A percentile compares a stretch with the other conserved stretches of the same genome.
These are phyloP conservation scores for Colletotrichum higginsianum DNA, from an alignment of 2,329 filamentous ascomycete species.

Conservation along the genomic window DNA sequence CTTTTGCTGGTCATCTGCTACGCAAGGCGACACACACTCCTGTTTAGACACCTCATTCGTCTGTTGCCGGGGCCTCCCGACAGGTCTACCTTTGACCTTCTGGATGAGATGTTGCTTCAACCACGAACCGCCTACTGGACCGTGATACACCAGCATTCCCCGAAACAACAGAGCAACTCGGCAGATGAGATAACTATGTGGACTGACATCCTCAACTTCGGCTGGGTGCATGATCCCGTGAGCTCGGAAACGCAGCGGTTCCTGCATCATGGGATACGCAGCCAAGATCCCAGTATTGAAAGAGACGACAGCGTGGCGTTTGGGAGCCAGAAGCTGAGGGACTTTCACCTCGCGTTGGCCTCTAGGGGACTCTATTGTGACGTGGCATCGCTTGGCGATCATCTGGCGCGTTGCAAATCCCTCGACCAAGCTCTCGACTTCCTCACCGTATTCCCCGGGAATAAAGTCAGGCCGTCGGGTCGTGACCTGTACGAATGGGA, in stretches of 20 bases:
- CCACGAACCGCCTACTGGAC: slow-evolving; percentile 17
- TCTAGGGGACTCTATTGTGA: neutral
- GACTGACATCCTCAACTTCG: slow-evolving; percentile 17
- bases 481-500: slow-evolving; percentile 10
- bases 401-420: neutral
- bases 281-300: neutral
- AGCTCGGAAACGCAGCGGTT: slow-evolving; percentile 2
- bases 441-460: neutral
- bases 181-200: slow-evolving; percentile 20
- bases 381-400: slow-evolving; percentile 1
- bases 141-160: slow-evolving; percentile 15
- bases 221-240: slow-evolving; percentile 18
- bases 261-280: slow-evolving; percentile 10
- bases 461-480: neutral
- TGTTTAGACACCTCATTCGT: slow-evolving; percentile 17
- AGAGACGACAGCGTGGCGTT: neutral
- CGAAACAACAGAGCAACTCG: slow-evolving; percentile 7
- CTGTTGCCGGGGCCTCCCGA: slow-evolving; percentile 5
- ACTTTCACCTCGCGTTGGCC: neutral
- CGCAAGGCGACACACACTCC: slow-evolving; percentile 9
- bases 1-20: slow-evolving; percentile 24
- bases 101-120: slow-evolving; percentile 14
- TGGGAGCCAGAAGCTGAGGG: neutral
- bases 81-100: slow-evolving; percentile 8
- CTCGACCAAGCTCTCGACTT: slow-evolving; percentile 6